phyloP scores from a whole-genome alignment of 257 asterid genomes.

The Schizonepeta tenuifolia region DNA sequence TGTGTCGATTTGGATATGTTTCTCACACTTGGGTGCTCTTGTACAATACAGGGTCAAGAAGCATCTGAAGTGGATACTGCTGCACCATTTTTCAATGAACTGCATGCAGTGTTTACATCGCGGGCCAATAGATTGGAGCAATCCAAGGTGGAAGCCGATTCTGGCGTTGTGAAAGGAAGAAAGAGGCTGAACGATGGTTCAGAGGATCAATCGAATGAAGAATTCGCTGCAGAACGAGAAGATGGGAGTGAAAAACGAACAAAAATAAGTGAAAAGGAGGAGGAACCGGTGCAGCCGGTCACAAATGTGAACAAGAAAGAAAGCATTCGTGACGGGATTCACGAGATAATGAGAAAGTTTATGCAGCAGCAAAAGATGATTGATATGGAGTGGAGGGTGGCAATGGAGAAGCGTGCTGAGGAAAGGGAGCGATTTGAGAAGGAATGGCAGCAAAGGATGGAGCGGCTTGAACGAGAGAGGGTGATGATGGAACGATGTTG shows the following conservation, averaged over 20 bases:
- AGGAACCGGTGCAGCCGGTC: neutral
- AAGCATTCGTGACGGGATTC: constrained; percentile 29
- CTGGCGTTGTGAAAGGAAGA: constrained; percentile 28
- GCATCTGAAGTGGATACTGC: constrained; percentile 42
- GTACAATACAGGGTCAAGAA: constrained; percentile 52
- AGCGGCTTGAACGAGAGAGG: constrained; percentile 68
- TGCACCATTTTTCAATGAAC: constrained; percentile 55
- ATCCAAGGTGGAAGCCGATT: constrained; percentile 10
- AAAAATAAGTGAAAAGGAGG: constrained; percentile 20
- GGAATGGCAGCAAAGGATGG: constrained; percentile 69
- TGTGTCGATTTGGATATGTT: neutral
- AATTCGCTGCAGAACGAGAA: constrained; percentile 31
- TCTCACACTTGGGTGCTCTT: constrained; percentile 17
- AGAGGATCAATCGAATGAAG: constrained; percentile 45
- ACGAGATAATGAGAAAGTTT: constrained; percentile 52
- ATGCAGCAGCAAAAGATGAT: constrained; percentile 62
- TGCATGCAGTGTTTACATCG: constrained; percentile 53
- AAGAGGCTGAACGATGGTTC: constrained; percentile 38
- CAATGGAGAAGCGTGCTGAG: constrained; percentile 53
- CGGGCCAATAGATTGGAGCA: constrained; percentile 45
- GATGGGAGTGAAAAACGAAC: neutral
- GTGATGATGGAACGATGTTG: constrained; percentile 59
- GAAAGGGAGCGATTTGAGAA: constrained; percentile 61
- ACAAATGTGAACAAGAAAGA: constrained; percentile 18
- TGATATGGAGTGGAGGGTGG: constrained; percentile 68